Evolutionary conservation across 139 green algal genomes (phyloP).

Genomic region (Volvox africanus): DNA sequence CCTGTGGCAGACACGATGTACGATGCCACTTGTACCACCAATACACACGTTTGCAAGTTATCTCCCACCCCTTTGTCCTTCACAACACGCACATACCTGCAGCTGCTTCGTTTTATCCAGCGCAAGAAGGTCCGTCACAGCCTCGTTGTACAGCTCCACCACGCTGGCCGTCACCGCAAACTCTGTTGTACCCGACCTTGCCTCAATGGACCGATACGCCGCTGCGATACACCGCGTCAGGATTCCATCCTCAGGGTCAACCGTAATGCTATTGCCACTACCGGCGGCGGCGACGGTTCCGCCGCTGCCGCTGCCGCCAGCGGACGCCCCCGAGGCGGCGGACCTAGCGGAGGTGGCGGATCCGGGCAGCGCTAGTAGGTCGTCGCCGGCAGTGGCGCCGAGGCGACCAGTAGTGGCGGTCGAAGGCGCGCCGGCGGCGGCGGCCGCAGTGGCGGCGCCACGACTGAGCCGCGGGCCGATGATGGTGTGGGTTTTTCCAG

Average conservation of each 20-base stretch:
- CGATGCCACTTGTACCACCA: too few relatives aligned
- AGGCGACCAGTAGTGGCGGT: background rate
- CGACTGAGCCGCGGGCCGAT: constrained; percentile 71
- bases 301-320: background rate
- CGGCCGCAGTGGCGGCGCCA: background rate
- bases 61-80: background rate
- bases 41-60: too few relatives aligned
- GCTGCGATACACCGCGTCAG: constrained; percentile 61
- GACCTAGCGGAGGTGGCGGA: background rate
- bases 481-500: constrained; percentile 89
- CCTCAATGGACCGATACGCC: constrained; percentile 48
- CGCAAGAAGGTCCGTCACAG: constrained; percentile 74
- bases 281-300: background rate
- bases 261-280: background rate
- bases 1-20: too few relatives aligned
- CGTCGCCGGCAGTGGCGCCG: background rate
- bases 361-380: background rate
- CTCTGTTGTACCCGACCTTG: constrained; percentile 6
- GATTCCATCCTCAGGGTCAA: constrained; percentile 69
- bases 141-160: constrained; percentile 84
- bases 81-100: constrained; percentile 45
- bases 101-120: constrained; percentile 55
- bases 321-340: background rate
- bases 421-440: background rate
- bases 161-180: constrained; percentile 46